Conservation (phyloP, 164 flowering plant species). For the Umbilicus rupestris region DNA sequence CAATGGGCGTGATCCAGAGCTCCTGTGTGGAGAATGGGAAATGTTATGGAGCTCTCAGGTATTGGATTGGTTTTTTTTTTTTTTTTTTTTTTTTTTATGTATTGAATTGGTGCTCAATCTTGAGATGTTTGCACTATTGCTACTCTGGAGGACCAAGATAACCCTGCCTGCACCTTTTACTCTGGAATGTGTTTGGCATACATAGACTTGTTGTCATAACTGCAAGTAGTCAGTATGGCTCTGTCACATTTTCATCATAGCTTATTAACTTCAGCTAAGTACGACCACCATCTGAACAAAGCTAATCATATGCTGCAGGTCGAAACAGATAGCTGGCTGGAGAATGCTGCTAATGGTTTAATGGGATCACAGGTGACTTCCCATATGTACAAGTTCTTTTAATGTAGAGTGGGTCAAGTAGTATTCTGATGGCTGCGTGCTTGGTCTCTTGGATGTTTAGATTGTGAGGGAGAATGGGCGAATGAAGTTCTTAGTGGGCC, state of each 20-base stretch:
- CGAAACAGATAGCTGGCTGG: slow-evolving; percentile 93
- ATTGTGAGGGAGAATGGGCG: slow-evolving; percentile 53
- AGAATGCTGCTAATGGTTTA: slow-evolving; percentile 87
- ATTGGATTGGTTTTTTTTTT: background rate
- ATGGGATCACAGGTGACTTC: slow-evolving; percentile 73
- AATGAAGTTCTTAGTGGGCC: slow-evolving; percentile 57
- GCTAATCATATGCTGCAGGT: slow-evolving; percentile 28
- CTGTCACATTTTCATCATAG: background rate
- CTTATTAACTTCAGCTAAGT: background rate
- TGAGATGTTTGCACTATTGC: background rate
- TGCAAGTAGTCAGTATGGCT: no score
- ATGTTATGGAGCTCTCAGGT: slow-evolving; percentile 96
- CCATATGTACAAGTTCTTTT: background rate
- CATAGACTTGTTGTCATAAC: no score
- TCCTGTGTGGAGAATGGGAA: slow-evolving; percentile 70
- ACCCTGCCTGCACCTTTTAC: no score
- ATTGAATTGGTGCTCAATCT: background rate
- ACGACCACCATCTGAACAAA: background rate
- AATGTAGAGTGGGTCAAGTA: background rate
- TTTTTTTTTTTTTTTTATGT: background rate
- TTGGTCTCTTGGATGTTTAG: slow-evolving; percentile 22
- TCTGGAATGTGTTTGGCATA: no score
- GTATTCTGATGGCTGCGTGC: background rate
- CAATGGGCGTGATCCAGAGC: slow-evolving; percentile 35
- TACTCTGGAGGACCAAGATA: no score